Evolutionary conservation across 192 early-diverging fungal genomes (phyloP).

Genomic region (Entomortierella chlamydospora): DNA sequence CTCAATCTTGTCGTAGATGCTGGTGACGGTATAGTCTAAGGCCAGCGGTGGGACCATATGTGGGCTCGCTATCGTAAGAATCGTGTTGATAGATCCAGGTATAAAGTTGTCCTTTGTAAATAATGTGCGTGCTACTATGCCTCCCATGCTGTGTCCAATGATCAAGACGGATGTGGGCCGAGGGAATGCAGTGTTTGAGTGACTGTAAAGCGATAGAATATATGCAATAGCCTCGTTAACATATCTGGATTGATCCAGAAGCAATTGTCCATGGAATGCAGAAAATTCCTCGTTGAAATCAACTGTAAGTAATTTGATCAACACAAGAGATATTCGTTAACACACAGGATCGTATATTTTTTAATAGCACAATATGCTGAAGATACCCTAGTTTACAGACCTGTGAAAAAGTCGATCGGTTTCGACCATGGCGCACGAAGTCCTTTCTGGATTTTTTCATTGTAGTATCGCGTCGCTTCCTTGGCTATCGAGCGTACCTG

Average conservation of each 20-base stretch:
- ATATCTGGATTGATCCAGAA: slow-evolving; percentile 90
- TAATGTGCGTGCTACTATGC: slow-evolving; percentile 88
- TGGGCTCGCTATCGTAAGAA: slow-evolving; percentile 91
- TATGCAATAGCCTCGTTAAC: slow-evolving; percentile 83
- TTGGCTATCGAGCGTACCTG: slow-evolving; percentile 89
- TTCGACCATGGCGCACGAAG: slow-evolving; percentile 39
- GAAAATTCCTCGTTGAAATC: slow-evolving; percentile 93
- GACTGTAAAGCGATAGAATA: slow-evolving; percentile 78
- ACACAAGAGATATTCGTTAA: too few relatives aligned
- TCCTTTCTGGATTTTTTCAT: slow-evolving; percentile 43
- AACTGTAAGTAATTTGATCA: too few relatives aligned
- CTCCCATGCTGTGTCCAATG: slow-evolving; percentile 96
- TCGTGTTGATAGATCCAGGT: slow-evolving; percentile 77
- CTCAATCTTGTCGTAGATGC: slow-evolving; percentile 76
- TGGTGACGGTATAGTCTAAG: slow-evolving; percentile 68
- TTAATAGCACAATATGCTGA: too few relatives aligned
- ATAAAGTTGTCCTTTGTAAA: slow-evolving; percentile 77
- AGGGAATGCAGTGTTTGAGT: slow-evolving; percentile 43
- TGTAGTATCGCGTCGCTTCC: slow-evolving; percentile 71
- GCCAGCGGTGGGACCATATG: slow-evolving; percentile 84
- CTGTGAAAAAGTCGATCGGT: slow-evolving; percentile 68
- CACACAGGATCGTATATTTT: too few relatives aligned
- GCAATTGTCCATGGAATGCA: slow-evolving; percentile 84
- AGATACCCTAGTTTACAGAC: too few relatives aligned
- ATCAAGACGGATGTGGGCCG: slow-evolving; percentile 82